Evolutionary conservation across 495 filamentous ascomycete genomes (phyloP).

Genomic region (Venustampulla echinocandica): DNA sequence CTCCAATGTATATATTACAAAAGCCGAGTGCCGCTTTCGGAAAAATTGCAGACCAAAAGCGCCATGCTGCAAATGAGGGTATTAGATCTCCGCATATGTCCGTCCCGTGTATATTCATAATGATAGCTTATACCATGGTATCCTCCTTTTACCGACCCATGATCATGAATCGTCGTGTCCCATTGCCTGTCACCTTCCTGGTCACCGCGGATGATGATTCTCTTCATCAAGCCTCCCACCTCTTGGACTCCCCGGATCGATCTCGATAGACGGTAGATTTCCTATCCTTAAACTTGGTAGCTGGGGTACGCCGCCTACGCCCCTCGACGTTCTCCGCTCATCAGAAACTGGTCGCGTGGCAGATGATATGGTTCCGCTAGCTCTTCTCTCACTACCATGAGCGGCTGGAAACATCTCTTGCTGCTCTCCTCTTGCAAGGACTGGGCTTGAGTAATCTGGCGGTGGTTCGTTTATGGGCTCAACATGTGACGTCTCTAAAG

Average conservation of each 20-base stretch:
- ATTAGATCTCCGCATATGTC: no score
- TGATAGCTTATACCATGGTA: no score
- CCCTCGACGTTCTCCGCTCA: conserved; percentile 21
- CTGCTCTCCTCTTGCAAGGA: conserved; percentile 21
- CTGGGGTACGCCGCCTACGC: conserved; percentile 31
- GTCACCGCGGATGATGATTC: neutral
- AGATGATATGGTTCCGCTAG: conserved; percentile 5
- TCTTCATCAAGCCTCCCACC: conserved; percentile 4
- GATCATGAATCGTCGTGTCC: neutral
- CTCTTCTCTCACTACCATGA: conserved; percentile 5
- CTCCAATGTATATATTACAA: neutral
- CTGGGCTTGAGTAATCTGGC: conserved; percentile 38
- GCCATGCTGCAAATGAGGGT: neutral
- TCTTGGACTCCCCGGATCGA: conserved; percentile 34
- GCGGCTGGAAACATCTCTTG: neutral
- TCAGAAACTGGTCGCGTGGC: conserved; percentile 5
- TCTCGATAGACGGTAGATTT: conserved; percentile 40
- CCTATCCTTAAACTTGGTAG: conserved; percentile 35
- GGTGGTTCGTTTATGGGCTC: conserved; percentile 32
- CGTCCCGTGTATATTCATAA: no score
- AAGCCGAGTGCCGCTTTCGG: no score
- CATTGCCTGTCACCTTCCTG: neutral
- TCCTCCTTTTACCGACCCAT: no score
- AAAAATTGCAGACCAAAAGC: neutral
- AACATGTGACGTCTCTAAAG: conserved; percentile 30